These are phyloP conservation scores for Neurospora discreta DNA, from an alignment of 495 filamentous ascomycete species.

Conservation along the genomic window DNA sequence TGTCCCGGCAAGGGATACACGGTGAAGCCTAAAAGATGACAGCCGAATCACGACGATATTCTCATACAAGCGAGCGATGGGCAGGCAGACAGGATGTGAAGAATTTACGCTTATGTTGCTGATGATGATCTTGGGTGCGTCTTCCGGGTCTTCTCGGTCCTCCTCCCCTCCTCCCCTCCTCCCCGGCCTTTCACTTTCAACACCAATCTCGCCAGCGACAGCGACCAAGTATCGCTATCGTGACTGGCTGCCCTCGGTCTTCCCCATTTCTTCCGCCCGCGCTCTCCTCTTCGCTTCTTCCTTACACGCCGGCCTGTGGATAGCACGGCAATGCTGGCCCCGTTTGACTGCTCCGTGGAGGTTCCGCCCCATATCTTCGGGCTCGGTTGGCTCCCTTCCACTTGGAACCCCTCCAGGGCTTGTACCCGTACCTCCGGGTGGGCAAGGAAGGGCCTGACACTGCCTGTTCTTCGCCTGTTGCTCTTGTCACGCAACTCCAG, in stretches of 20 bases:
- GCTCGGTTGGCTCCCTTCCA: not conserved
- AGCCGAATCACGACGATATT: not conserved
- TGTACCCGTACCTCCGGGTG: not conserved
- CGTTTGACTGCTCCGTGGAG: not conserved
- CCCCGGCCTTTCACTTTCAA: not conserved
- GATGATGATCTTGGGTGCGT: too few relatives aligned
- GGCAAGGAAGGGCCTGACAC: not conserved
- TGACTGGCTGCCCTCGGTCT: not conserved
- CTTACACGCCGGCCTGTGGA: not conserved
- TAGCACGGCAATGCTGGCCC: not conserved
- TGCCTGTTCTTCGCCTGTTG: not conserved
- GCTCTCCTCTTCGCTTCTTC: not conserved
- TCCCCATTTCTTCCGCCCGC: not conserved
- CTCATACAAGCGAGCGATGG: not conserved
- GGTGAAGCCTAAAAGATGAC: not conserved
- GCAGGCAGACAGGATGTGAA: not conserved
- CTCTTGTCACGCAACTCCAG: not conserved
- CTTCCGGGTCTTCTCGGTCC: too few relatives aligned
- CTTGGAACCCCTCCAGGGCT: not conserved
- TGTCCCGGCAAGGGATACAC: not conserved
- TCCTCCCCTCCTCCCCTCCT: not conserved
- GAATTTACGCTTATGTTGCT: not conserved
- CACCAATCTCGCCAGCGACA: not conserved
- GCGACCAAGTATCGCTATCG: not conserved
- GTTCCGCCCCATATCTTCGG: not conserved